phyloP scores from a whole-genome alignment of 441 rosid species.

The Populus hybrid region DNA sequence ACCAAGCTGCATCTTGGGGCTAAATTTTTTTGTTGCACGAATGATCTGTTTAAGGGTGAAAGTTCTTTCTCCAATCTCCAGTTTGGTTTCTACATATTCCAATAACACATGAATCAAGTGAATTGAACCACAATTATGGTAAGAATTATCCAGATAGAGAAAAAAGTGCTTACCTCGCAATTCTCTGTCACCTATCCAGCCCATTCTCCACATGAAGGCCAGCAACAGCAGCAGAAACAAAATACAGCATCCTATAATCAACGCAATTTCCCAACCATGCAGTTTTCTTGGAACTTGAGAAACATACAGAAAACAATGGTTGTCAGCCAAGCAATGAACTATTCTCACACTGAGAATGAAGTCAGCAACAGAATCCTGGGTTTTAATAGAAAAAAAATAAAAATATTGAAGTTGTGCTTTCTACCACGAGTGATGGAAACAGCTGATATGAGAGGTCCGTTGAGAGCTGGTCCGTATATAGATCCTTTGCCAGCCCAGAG shows the following conservation, averaged over 20 bases:
- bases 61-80: conserved; percentile 1
- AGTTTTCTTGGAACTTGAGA: not conserved
- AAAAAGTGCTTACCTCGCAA: conserved; percentile 8
- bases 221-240: not conserved
- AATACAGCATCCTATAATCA: not conserved
- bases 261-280: not conserved
- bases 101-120: not conserved
- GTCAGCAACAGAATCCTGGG: too few species aligned
- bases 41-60: conserved; percentile 7
- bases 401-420: too few species aligned
- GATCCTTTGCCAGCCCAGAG: not conserved
- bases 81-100: not conserved
- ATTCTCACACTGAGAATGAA: too few species aligned
- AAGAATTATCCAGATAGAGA: not conserved
- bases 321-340: too few species aligned
- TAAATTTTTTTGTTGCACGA: not conserved
- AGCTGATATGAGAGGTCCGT: not conserved
- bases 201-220: conserved; percentile 14
- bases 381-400: not conserved
- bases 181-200: conserved; percentile 12
- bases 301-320: too few species aligned
- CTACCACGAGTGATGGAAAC: not conserved
- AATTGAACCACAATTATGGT: too few species aligned
- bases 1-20: not conserved
- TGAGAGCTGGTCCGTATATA: not conserved